Evolutionary conservation across 2,329 filamentous ascomycete genomes (phyloP), one percentile per base, ranked within the genome.

Genomic region (Elsinoe perseae): DNA sequence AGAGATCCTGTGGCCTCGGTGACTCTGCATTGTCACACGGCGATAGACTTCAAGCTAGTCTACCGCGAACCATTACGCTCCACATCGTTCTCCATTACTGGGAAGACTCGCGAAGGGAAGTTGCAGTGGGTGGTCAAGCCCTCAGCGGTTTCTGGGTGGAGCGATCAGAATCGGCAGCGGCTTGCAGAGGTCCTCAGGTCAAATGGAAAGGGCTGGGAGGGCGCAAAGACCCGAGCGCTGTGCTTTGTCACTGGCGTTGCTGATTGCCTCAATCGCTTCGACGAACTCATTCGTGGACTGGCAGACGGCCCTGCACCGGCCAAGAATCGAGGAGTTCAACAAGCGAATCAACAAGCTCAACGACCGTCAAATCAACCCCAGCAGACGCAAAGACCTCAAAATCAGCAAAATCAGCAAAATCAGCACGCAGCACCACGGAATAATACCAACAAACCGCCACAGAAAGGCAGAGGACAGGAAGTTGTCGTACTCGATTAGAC

Each of bases 71-170:
- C 74, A 2, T 20, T 73, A 62, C 63, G 62, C 2, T 16, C 38
- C 7, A 59, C 61, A 57, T 67, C 63, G 4, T 74, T 77, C 57
- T 67, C 71, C 25, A 62, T 75, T 25, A 62, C 64, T 3, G 61
- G 68, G 2, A 62, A 64, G n/a, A 57, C 59, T 21, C 70, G 68
- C 56, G 59, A 68, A 36, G 68, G 71, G 38, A 59, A 61, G 7
- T 59, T 67, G 18, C 61, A 62, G 20, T 75, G 73, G 73, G 63
- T 69, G 21, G 60, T 75, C 32, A 65, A 69, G 50, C 68, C 71
- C 25, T 53, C 46, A 9, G 55, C 48, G 14, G 54, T 50, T 0
- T 56, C 40, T 10, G 48, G 55, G 28, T 23, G 25, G 2, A 27
- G 40, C 28, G 67, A 70, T 6, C 62, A 53, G 2, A 53, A 74